phyloP scores from a whole-genome alignment of 441 rosid species.

The Erodium moschatum region DNA sequence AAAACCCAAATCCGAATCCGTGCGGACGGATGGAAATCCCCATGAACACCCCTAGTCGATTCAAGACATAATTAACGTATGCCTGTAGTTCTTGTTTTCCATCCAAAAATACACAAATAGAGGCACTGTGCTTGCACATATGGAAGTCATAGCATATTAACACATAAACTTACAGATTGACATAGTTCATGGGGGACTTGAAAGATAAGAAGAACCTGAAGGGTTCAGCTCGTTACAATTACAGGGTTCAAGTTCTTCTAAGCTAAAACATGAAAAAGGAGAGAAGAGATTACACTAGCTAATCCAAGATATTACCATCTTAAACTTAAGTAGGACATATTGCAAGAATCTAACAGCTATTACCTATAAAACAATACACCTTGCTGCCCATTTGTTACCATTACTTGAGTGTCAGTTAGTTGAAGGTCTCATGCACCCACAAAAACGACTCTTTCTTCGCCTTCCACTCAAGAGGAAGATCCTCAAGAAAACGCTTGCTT shows the following conservation, averaged over 20 bases:
- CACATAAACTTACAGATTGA: not conserved
- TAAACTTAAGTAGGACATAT: slow-evolving; percentile 4
- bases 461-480: slow-evolving; percentile 51
- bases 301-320: slow-evolving; percentile 13
- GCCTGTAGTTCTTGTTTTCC: too few relatives aligned
- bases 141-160: not conserved
- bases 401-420: slow-evolving; percentile 28
- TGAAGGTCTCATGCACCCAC: slow-evolving; percentile 53
- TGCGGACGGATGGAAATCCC: too few relatives aligned
- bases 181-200: slow-evolving; percentile 4
- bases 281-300: slow-evolving; percentile 18
- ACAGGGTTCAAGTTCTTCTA: not conserved
- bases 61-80: too few relatives aligned
- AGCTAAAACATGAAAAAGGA: not conserved
- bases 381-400: slow-evolving; percentile 2
- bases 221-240: not conserved
- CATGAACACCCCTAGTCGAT: too few relatives aligned
- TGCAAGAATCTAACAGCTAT: slow-evolving; percentile 8
- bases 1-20: too few relatives aligned
- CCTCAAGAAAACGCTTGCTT: slow-evolving; percentile 53
- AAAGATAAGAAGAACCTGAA: not conserved
- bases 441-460: slow-evolving; percentile 56
- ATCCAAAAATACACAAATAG: too few relatives aligned
- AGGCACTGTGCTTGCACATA: too few relatives aligned
- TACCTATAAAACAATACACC: slow-evolving; percentile 2